These are phyloP conservation scores for Aaosphaeria pasadenensis DNA, from an alignment of 2,329 filamentous ascomycete genomes.

Conservation along the genomic window DNA sequence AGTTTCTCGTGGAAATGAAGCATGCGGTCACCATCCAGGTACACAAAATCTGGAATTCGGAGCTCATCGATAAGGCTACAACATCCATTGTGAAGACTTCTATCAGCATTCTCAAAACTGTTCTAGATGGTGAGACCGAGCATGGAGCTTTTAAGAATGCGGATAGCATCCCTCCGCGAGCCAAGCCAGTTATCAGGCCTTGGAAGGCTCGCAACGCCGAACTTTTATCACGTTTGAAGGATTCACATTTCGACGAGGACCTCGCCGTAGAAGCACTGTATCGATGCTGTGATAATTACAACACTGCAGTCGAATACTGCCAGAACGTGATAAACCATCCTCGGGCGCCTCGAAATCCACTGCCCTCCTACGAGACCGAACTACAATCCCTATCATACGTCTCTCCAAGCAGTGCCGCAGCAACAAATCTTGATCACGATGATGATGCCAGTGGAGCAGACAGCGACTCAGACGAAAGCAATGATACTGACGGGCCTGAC, in stretches of 20 bases:
- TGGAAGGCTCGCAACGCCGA: conserved; percentile 53
- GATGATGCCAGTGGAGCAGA: conserved; percentile 25
- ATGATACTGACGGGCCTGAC: conserved; percentile 25
- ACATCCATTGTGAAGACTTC: conserved; percentile 73
- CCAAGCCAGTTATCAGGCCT: conserved; percentile 46
- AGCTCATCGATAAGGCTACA: conserved; percentile 76
- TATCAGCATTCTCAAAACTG: conserved; percentile 77
- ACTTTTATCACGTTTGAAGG: conserved; percentile 41
- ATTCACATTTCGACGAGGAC: conserved; percentile 54
- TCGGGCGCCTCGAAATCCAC: conserved; percentile 62
- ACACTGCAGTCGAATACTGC: conserved; percentile 71
- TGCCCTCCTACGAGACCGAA: conserved; percentile 51
- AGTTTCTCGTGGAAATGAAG: conserved; percentile 84
- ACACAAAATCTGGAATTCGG: conserved; percentile 78
- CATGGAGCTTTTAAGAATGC: conserved; percentile 58
- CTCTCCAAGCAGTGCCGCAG: conserved; percentile 31
- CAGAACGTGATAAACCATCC: conserved; percentile 57
- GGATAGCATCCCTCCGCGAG: conserved; percentile 55
- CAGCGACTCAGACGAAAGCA: conserved; percentile 20
- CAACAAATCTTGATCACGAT: conserved; percentile 28
- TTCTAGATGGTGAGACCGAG: conserved; percentile 77
- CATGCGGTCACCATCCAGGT: conserved; percentile 75
- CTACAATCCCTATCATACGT: conserved; percentile 23
- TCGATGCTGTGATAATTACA: conserved; percentile 67
- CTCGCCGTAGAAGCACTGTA: conserved; percentile 78